Conservation (phyloP, 331 rosid species). For the Stylosanthes scabra region DNA sequence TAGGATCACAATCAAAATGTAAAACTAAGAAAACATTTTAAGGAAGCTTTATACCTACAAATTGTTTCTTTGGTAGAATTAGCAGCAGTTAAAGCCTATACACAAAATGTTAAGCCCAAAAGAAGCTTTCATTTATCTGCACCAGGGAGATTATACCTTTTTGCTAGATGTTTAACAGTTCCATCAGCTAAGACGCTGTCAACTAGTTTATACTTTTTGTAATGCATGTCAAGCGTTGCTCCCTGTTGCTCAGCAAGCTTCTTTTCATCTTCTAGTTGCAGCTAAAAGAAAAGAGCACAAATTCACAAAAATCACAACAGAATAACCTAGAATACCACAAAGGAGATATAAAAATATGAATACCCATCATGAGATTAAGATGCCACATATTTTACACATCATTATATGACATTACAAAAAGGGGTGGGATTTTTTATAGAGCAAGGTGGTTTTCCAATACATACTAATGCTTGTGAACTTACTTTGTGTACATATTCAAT, state of each 20-base stretch:
- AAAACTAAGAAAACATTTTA: background rate
- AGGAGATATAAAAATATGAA: constrained; percentile 16
- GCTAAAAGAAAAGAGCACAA: constrained; percentile 40
- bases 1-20: background rate
- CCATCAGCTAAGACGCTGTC: constrained; percentile 61
- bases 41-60: constrained; percentile 1
- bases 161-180: constrained; percentile 67
- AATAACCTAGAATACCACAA: background rate
- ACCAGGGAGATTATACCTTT: constrained; percentile 38
- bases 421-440: constrained; percentile 1
- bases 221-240: constrained; percentile 56
- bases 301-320: constrained; percentile 9
- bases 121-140: constrained; percentile 34
- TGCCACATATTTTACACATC: background rate
- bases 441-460: background rate
- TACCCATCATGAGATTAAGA: background rate
- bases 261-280: constrained; percentile 63
- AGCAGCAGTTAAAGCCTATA: background rate
- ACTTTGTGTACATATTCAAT: constrained; percentile 55
- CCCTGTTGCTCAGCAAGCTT: constrained; percentile 71
- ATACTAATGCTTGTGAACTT: constrained; percentile 22
- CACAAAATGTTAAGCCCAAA: constrained; percentile 1
- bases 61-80: constrained; percentile 7
- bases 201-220: constrained; percentile 67
- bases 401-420: constrained; percentile 19